Evolutionary conservation across 1,139 yeast genomes (phyloP).

Genomic region (Meyerozyma sp.): DNA sequence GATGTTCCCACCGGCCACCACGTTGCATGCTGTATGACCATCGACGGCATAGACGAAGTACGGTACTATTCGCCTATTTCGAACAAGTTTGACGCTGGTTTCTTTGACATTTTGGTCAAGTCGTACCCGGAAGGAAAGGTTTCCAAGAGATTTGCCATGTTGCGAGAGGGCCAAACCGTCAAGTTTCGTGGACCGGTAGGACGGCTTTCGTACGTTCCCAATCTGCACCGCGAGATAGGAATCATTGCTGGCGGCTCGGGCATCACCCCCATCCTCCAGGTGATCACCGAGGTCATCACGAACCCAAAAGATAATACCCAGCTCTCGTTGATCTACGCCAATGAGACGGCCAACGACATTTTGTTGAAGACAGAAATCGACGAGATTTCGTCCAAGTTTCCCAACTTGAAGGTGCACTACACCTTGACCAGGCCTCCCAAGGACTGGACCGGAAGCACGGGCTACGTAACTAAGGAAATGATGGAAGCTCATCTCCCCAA

Average conservation of each 20-base stretch:
- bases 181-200: constrained; percentile 79
- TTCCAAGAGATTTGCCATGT: constrained; percentile 56
- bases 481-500: constrained; percentile 47
- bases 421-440: constrained; percentile 31
- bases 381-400: constrained; percentile 57
- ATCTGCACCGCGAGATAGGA: constrained; percentile 57
- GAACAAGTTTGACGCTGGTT: constrained; percentile 63
- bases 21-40: constrained; percentile 52
- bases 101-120: constrained; percentile 69
- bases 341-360: constrained; percentile 14
- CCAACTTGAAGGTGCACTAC: constrained; percentile 53
- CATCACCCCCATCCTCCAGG: constrained; percentile 15
- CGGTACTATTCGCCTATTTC: constrained; percentile 75
- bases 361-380: constrained; percentile 61
- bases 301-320: constrained; percentile 12
- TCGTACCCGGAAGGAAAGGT: constrained; percentile 67
- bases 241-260: constrained; percentile 33
- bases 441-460: constrained; percentile 54
- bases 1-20: constrained; percentile 72
- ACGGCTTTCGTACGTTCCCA: constrained; percentile 53
- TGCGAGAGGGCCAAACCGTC: constrained; percentile 60
- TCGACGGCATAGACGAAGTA: constrained; percentile 57
- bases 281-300: constrained; percentile 12
- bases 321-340: constrained; percentile 12
- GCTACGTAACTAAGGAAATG: constrained; percentile 56